phyloP scores from a whole-genome alignment of 441 rosid species.

The Brassica hybrid region DNA sequence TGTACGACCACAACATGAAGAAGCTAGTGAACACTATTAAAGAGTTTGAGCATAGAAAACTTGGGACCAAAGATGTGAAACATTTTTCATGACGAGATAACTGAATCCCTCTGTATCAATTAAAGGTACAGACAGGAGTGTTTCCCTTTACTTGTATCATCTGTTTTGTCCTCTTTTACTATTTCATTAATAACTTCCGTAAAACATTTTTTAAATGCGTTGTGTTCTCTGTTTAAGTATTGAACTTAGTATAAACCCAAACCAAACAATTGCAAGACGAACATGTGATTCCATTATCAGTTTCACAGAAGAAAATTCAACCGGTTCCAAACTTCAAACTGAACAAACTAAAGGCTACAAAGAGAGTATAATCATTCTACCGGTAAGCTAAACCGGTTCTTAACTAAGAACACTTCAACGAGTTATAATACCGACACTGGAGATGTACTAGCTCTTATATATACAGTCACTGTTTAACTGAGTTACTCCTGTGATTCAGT shows the following conservation, averaged over 20 bases:
- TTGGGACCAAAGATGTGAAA: slow-evolving; percentile 44
- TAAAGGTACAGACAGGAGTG: slow-evolving; percentile 37
- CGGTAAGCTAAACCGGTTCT: not conserved
- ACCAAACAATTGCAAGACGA: not conserved
- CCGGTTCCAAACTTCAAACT: not conserved
- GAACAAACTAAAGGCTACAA: not conserved
- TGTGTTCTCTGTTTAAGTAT: not conserved
- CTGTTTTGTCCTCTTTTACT: slow-evolving; percentile 13
- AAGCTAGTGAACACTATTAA: slow-evolving; percentile 58
- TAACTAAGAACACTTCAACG: not conserved
- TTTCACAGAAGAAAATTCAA: not conserved
- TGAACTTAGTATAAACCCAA: not conserved
- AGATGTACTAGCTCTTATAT: slow-evolving; percentile 20
- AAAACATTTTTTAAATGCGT: not conserved
- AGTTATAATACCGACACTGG: not conserved
- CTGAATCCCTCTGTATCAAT: not conserved
- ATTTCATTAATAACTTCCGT: slow-evolving; percentile 40
- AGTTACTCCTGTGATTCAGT: slow-evolving; percentile 2
- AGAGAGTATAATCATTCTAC: not conserved
- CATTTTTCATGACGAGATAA: slow-evolving; percentile 38
- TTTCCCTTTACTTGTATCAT: slow-evolving; percentile 29
- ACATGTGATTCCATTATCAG: not conserved
- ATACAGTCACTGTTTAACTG: slow-evolving; percentile 11
- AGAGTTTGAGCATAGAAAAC: slow-evolving; percentile 59
- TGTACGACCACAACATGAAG: slow-evolving; percentile 78